Conservation (phyloP, 108 stramenopile species). For the Conticribra weissflogii region DNA sequence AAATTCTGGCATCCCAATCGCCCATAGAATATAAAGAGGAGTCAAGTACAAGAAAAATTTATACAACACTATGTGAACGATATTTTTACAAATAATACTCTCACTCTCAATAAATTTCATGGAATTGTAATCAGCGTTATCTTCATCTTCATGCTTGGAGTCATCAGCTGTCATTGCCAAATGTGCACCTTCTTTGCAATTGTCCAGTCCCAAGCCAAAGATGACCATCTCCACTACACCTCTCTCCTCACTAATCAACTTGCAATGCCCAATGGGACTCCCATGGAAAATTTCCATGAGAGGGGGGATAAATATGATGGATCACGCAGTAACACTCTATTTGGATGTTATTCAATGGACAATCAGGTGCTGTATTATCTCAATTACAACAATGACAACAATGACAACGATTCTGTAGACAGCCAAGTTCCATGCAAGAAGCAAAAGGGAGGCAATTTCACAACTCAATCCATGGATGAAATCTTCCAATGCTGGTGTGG, state of each 20-base stretch:
- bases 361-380: conserved; percentile 51
- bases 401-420: conserved; percentile 33
- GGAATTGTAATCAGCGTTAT: conserved; percentile 54
- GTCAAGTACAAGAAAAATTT: too few species aligned
- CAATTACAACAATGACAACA: conserved; percentile 63
- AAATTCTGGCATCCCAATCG: too few species aligned
- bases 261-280: conserved; percentile 57
- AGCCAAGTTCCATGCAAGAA: conserved; percentile 48
- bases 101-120: too few species aligned
- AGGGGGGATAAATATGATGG: conserved; percentile 84
- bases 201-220: conserved; percentile 72
- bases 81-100: too few species aligned
- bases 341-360: conserved; percentile 88
- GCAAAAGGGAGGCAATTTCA: conserved; percentile 65
- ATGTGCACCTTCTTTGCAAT: conserved; percentile 83
- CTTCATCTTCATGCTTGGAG: conserved; percentile 74
- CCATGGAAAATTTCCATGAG: conserved; percentile 49
- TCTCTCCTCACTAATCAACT: conserved; percentile 59
- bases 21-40: too few species aligned
- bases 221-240: conserved; percentile 85
- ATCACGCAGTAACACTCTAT: conserved; percentile 82
- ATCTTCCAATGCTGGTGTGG: conserved; percentile 78
- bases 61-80: too few species aligned
- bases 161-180: conserved; percentile 75
- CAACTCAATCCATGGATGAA: conserved; percentile 59